Conservation (phyloP, 495 filamentous ascomycete species). For the Penicillium ucsense region DNA sequence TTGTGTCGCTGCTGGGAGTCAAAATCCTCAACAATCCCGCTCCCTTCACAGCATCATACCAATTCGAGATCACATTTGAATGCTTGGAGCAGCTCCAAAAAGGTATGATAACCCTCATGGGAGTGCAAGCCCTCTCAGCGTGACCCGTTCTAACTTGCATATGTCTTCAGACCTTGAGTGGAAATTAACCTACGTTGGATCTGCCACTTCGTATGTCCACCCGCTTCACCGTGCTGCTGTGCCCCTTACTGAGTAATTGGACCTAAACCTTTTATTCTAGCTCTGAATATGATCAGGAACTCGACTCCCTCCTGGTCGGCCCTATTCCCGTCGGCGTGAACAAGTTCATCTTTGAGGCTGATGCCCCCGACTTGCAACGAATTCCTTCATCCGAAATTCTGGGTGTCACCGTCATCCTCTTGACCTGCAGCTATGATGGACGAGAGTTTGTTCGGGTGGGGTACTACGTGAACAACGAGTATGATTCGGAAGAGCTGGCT, state of each 20-base stretch:
- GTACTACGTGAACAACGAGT: slow-evolving; percentile 99
- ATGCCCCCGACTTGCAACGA: slow-evolving; percentile 75
- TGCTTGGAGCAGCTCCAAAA: slow-evolving; percentile 89
- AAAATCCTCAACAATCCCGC: slow-evolving; percentile 95
- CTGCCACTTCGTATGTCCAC: slow-evolving; percentile 76
- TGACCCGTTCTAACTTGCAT: neutral
- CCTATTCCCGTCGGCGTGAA: slow-evolving; percentile 95
- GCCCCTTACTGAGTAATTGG: slow-evolving; percentile 13
- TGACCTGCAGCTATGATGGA: slow-evolving; percentile 92
- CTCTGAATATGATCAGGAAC: slow-evolving; percentile 94
- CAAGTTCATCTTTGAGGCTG: slow-evolving; percentile 97
- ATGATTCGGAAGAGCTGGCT: slow-evolving; percentile 80
- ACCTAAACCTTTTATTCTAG: slow-evolving; percentile 26
- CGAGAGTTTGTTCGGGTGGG: slow-evolving; percentile 97
- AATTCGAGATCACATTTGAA: slow-evolving; percentile 98
- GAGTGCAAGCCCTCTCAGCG: neutral
- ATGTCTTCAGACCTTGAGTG: slow-evolving; percentile 81
- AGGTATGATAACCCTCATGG: slow-evolving; percentile 38
- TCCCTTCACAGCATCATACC: slow-evolving; percentile 75
- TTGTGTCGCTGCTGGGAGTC: slow-evolving; percentile 90
- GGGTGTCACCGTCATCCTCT: slow-evolving; percentile 91
- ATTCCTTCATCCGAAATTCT: slow-evolving; percentile 93
- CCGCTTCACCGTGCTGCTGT: neutral
- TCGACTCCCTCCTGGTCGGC: slow-evolving; percentile 91
- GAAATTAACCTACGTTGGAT: slow-evolving; percentile 98